Conservation (phyloP, 2,329 filamentous ascomycete genomes). For the Arthroderma uncinatum region DNA sequence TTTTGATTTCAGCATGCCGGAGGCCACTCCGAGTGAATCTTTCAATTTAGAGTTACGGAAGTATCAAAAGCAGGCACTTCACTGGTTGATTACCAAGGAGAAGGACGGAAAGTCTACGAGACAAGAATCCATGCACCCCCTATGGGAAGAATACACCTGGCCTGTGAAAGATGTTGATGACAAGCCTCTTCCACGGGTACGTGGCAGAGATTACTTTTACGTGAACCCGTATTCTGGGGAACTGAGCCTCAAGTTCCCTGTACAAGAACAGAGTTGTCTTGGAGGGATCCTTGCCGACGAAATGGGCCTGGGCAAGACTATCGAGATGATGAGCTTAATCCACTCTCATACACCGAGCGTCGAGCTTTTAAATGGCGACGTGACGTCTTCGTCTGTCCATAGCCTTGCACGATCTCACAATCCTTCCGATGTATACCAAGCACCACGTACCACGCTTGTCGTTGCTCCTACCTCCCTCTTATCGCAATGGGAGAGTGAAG, state of each 20-base stretch:
- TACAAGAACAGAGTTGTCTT: constrained; percentile 86
- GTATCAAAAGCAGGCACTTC: constrained; percentile 87
- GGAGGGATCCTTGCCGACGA: constrained; percentile 89
- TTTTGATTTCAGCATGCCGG: constrained; percentile 86
- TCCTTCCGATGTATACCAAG: constrained; percentile 50
- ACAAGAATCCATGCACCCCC: constrained; percentile 79
- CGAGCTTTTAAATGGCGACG: constrained; percentile 16
- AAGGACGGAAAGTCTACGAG: constrained; percentile 61
- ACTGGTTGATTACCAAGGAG: constrained; percentile 96
- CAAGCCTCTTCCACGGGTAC: constrained; percentile 54
- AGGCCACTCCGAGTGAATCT: constrained; percentile 67
- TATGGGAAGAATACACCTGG: constrained; percentile 96
- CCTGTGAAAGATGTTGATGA: constrained; percentile 80
- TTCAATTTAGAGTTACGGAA: constrained; percentile 77
- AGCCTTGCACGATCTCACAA: constrained; percentile 15
- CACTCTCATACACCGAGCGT: constrained; percentile 64
- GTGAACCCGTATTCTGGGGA: constrained; percentile 97
- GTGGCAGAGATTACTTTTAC: constrained; percentile 66
- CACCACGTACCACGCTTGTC: constrained; percentile 83
- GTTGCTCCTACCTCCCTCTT: constrained; percentile 94
- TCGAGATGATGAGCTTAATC: constrained; percentile 91
- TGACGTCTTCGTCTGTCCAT: constrained; percentile 8
- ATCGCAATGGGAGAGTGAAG: constrained; percentile 95
- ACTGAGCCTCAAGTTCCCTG: constrained; percentile 78
- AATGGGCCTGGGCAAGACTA: constrained; percentile 97